Evolutionary conservation across 352 stramenopile species (phyloP).

Genomic region (Phytophthora sp.): DNA sequence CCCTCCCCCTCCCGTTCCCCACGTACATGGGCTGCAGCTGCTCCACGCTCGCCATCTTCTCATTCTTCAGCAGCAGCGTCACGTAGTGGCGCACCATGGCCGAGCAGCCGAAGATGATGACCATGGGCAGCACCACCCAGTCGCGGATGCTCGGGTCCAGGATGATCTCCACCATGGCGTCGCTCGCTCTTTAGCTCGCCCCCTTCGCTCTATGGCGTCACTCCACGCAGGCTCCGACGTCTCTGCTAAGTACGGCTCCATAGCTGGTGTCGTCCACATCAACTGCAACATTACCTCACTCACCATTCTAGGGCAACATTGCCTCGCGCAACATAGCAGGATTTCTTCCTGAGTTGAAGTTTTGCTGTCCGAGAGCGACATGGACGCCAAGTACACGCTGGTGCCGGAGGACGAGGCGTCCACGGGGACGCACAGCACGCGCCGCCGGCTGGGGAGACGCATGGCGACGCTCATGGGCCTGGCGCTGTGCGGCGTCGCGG

Average conservation of each 20-base stretch:
- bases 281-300: not conserved
- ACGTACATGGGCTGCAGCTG: constrained; percentile 80
- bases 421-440: constrained; percentile 1
- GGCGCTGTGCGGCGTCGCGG: constrained; percentile 12
- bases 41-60: constrained; percentile 81
- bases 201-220: constrained; percentile 1
- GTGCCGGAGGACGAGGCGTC: constrained; percentile 21
- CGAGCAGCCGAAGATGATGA: constrained; percentile 94
- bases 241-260: no score
- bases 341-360: constrained; percentile 26
- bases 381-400: constrained; percentile 27
- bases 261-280: not conserved
- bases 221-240: no score
- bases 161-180: constrained; percentile 90
- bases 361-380: constrained; percentile 10
- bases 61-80: constrained; percentile 82
- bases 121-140: constrained; percentile 97
- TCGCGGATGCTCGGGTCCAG: constrained; percentile 94
- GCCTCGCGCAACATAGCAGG: not conserved
- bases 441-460: constrained; percentile 3
- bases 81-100: constrained; percentile 89
- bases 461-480: constrained; percentile 9
- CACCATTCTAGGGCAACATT: constrained; percentile 4
- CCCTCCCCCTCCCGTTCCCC: not conserved
- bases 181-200: not conserved